These are phyloP conservation scores for Bipolaris oryzae DNA, from an alignment of 2,329 filamentous ascomycete genomes.

Conservation along the genomic window DNA sequence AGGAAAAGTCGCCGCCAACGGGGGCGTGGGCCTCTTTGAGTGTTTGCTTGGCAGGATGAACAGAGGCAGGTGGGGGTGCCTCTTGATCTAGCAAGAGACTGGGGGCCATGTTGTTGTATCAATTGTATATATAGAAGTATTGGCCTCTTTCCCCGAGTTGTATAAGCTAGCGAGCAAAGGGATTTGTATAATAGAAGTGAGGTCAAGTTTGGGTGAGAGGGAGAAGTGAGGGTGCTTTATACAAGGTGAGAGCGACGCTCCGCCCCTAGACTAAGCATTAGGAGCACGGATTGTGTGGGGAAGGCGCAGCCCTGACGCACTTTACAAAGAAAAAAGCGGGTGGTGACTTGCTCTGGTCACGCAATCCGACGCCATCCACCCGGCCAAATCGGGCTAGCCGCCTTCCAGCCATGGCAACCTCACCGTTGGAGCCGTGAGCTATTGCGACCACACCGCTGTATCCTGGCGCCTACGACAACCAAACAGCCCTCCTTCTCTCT, in stretches of 20 bases:
- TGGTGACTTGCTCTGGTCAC: conserved; percentile 15
- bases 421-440: background rate
- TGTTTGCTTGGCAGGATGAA: conserved; percentile 24
- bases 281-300: conserved; percentile 30
- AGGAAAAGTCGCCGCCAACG: conserved; percentile 22
- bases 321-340: conserved; percentile 13
- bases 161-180: background rate
- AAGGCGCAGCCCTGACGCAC: conserved; percentile 16
- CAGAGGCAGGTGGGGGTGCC: conserved; percentile 22
- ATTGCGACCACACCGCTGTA: conserved; percentile 6
- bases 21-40: conserved; percentile 31
- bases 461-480: conserved; percentile 7
- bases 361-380: conserved; percentile 19
- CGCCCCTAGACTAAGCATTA: conserved; percentile 11
- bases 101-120: conserved; percentile 35
- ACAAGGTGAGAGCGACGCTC: conserved; percentile 8
- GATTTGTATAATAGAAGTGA: background rate
- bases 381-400: conserved; percentile 12
- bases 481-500: background rate
- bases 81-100: conserved; percentile 38
- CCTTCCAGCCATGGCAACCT: conserved; percentile 6
- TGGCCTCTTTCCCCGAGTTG: background rate
- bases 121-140: background rate
- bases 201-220: conserved; percentile 8
- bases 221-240: conserved; percentile 23